A percentile compares a stretch with the other conserved stretches of the same genome.
phyloP scores from a whole-genome alignment of 2,329 filamentous ascomycete genomes.

The Knoxdaviesia proteae region DNA sequence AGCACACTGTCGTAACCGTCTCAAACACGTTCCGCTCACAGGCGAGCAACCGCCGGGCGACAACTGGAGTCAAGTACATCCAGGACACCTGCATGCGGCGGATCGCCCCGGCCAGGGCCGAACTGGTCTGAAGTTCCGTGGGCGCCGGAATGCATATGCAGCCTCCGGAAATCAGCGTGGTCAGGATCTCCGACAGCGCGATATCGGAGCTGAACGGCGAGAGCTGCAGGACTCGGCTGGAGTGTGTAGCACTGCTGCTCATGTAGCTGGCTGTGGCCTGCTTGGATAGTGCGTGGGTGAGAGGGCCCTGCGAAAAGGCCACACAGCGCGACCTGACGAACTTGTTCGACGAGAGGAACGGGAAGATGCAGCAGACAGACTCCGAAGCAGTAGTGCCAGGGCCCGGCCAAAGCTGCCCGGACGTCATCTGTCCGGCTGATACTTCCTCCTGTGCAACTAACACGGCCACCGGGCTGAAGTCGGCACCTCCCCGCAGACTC shows the following conservation, averaged over 20 bases:
- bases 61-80: constrained; percentile 35
- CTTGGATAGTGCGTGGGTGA: constrained; percentile 30
- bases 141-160: constrained; percentile 37
- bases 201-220: constrained; percentile 33
- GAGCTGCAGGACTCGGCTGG: constrained; percentile 34
- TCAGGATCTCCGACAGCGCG: constrained; percentile 28
- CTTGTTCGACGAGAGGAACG: constrained; percentile 27
- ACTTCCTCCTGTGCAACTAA: no score
- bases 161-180: constrained; percentile 31
- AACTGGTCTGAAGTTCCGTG: constrained; percentile 20
- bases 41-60: constrained; percentile 25
- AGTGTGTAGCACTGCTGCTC: constrained; percentile 9
- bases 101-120: constrained; percentile 26
- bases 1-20: constrained; percentile 19
- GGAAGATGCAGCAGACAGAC: constrained; percentile 32
- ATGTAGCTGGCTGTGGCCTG: constrained; percentile 30
- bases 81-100: constrained; percentile 27
- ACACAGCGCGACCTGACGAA: constrained; percentile 37
- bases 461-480: constrained; percentile 14
- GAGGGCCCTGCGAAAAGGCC: constrained; percentile 37
- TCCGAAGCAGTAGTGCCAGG: constrained; percentile 12
- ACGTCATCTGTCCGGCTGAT: no score
- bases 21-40: constrained; percentile 10
- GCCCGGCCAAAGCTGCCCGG: no score
- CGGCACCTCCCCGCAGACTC: constrained; percentile 5